Conservation (phyloP, 768 basidiomycete genomes). For the Chalciporus chontae region DNA sequence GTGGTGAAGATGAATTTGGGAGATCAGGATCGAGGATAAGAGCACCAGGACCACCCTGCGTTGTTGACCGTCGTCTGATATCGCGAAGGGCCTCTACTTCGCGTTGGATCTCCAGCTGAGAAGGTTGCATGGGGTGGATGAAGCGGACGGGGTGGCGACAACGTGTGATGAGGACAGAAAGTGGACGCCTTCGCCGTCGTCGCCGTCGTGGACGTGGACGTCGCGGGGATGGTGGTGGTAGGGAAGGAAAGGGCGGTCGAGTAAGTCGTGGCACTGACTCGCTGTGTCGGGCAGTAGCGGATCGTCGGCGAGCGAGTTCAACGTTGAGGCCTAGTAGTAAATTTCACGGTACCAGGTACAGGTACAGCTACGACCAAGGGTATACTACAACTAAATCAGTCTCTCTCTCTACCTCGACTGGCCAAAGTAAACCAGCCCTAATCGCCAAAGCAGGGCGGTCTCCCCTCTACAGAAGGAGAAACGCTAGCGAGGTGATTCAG, state of each 20-base stretch:
- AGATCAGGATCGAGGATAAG: slow-evolving; percentile 90
- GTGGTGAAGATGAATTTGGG: slow-evolving; percentile 64
- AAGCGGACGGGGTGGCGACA: slow-evolving; percentile 2
- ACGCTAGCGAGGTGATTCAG: neutral
- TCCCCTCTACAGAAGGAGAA: no score
- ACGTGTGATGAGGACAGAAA: slow-evolving; percentile 12
- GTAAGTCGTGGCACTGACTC: neutral
- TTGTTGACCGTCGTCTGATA: slow-evolving; percentile 78
- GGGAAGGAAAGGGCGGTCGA: slow-evolving; percentile 1
- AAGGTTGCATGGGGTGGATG: slow-evolving; percentile 56
- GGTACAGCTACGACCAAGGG: slow-evolving; percentile 2
- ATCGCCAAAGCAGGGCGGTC: slow-evolving; percentile 4
- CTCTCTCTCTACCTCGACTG: slow-evolving; percentile 7
- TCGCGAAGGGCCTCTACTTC: slow-evolving; percentile 85
- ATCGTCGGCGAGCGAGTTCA: slow-evolving; percentile 1
- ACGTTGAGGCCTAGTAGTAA: slow-evolving; percentile 1
- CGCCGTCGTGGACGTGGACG: slow-evolving; percentile 10
- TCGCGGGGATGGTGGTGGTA: slow-evolving; percentile 7
- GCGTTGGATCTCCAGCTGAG: slow-evolving; percentile 79
- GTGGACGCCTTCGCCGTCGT: slow-evolving; percentile 6
- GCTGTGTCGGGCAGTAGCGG: neutral
- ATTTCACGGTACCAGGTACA: slow-evolving; percentile 13
- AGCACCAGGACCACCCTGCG: slow-evolving; percentile 70
- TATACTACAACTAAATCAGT: slow-evolving; percentile 17
- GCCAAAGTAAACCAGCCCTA: neutral